Percentiles rank a stretch among this genome's conserved stretches.
Conservation (phyloP, 805 yeast species). For the Priceomyces melissophilus region DNA sequence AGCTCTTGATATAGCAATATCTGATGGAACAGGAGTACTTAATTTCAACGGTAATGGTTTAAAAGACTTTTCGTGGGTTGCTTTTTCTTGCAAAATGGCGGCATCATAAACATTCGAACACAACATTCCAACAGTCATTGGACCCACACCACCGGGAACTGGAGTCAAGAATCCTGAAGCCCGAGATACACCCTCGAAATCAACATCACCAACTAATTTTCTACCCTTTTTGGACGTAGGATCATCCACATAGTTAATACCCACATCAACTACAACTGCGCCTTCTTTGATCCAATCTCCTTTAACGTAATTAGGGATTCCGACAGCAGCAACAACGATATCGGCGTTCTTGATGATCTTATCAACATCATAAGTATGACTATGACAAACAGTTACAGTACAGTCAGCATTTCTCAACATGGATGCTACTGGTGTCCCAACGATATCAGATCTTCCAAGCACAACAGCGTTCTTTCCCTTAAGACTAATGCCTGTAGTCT, state of each 20-base stretch:
- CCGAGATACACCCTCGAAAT: slow-evolving; percentile 61
- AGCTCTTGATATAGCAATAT: slow-evolving; percentile 82
- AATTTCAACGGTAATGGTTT: slow-evolving; percentile 54
- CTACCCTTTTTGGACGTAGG: slow-evolving; percentile 69
- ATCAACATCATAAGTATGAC: slow-evolving; percentile 63
- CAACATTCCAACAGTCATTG: slow-evolving; percentile 98
- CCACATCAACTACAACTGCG: slow-evolving; percentile 88
- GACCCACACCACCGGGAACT: slow-evolving; percentile 99
- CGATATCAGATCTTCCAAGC: slow-evolving; percentile 92
- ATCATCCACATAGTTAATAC: slow-evolving; percentile 86
- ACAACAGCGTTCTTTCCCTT: slow-evolving; percentile 88
- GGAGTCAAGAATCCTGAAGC: slow-evolving; percentile 80
- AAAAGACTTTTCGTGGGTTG: slow-evolving; percentile 45
- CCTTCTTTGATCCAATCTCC: slow-evolving; percentile 87
- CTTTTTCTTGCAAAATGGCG: slow-evolving; percentile 59
- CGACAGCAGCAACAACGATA: slow-evolving; percentile 88
- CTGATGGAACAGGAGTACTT: slow-evolving; percentile 76
- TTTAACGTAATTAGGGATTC: slow-evolving; percentile 77
- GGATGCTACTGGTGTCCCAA: slow-evolving; percentile 89
- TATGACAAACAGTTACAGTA: slow-evolving; percentile 86
- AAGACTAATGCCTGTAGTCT: slow-evolving; percentile 61
- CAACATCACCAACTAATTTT: slow-evolving; percentile 93
- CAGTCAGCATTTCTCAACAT: slow-evolving; percentile 75
- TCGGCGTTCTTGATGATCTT: slow-evolving; percentile 65
- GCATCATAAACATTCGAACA: slow-evolving; percentile 78